These are phyloP conservation scores for Corniculantispora saksenae DNA, from an alignment of 2,329 filamentous ascomycete species.

Conservation along the genomic window DNA sequence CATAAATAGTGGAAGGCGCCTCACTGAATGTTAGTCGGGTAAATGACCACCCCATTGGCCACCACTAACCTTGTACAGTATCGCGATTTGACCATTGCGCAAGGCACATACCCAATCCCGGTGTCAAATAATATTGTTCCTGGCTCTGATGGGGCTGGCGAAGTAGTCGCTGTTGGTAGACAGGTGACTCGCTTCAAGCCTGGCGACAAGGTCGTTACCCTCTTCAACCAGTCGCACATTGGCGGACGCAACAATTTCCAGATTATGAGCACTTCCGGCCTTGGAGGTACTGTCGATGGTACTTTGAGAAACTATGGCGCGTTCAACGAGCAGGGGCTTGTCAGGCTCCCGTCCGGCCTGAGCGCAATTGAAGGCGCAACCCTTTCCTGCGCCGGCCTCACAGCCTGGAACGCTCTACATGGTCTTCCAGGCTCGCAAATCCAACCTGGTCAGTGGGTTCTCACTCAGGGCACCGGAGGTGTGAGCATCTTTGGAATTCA, in stretches of 20 bases:
- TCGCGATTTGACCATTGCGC: constrained; percentile 53
- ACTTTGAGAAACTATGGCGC: constrained; percentile 66
- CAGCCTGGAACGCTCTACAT: constrained; percentile 66
- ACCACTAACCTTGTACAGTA: constrained; percentile 33
- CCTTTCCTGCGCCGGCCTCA: constrained; percentile 61
- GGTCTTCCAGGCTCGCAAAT: constrained; percentile 50
- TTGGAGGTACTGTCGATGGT: constrained; percentile 70
- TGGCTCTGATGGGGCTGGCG: constrained; percentile 56
- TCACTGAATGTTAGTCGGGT: constrained; percentile 46
- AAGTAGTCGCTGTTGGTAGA: constrained; percentile 51
- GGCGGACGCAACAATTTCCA: constrained; percentile 39
- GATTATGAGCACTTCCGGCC: constrained; percentile 49
- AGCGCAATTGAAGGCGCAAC: constrained; percentile 55
- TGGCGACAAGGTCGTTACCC: constrained; percentile 58
- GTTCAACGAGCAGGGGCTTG: constrained; percentile 68
- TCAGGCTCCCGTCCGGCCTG: constrained; percentile 61
- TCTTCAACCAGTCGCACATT: constrained; percentile 61
- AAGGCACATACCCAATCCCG: constrained; percentile 50
- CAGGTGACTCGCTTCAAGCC: constrained; percentile 50
- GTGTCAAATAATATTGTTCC: constrained; percentile 46
- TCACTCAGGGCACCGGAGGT: constrained; percentile 71
- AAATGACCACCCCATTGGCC: neutral
- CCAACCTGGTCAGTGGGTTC: constrained; percentile 57
- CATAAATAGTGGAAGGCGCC: constrained; percentile 43
- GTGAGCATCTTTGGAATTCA: constrained; percentile 66